Evolutionary conservation across 2,329 filamentous ascomycete genomes (phyloP), one percentile per base, ranked within the genome.

Genomic region (Colletotrichum eleusines): DNA sequence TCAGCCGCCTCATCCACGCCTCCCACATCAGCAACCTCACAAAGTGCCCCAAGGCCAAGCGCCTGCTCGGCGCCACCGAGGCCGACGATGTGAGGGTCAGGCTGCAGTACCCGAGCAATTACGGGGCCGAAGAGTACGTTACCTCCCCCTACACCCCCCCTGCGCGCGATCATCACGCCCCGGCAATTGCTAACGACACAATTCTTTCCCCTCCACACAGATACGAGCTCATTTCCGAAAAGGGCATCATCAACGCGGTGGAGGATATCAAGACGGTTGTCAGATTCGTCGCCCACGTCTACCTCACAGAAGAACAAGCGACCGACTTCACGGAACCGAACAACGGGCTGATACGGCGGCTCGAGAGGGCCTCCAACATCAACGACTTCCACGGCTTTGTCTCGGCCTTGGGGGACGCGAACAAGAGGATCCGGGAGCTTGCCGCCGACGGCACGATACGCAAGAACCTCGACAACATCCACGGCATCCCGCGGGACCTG

Each of bases 51-150:
- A 72, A 70, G 70, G 66, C 70, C 18, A 63, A 58, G 48, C 69
- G 69, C 40, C 57, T 65, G 35, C 66, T 73, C 26, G 63, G 63
- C 33, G 72, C 70, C 5, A 64, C 60, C 7, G 66, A 58, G 28
- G 81, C 84, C 58, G 84, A 89, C 69, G 86, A 89, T 69, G 84
- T 90, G 8, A 83, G 81, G 14, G 88, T 97, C 70, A 84, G 91
- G 77, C 83, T 98, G 75, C 93, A 96, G 79, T 98, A 98, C 80
- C 95, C 96, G 12, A 95, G 93, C 79, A 84, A 86, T 72, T 88
- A 89, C 66, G 86, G 86, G 60, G 87, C 88, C 63, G 93, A 96
- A 81, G 89, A 86, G 90, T 92, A 83, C 76, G 81, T 71, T 33
- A 71, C 61, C 33, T 46, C 55, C 16, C 42, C 18, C 40, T 63